Evolutionary conservation across 2,329 filamentous ascomycete species (phyloP).

Genomic region (Alternaria metachromatica): DNA sequence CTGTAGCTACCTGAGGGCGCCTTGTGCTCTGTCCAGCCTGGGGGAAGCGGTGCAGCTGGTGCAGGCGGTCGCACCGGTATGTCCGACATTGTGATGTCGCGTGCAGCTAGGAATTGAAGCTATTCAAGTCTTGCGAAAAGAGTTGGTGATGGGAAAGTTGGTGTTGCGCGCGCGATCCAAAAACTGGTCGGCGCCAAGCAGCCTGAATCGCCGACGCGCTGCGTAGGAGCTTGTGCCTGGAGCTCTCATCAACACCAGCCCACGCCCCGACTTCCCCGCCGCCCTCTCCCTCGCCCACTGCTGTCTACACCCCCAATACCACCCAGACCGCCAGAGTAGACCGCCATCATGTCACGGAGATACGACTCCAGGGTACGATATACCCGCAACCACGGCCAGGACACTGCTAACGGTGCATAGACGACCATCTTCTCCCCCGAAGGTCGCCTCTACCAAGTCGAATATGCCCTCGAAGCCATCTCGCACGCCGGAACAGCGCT

Average conservation of each 20-base stretch:
- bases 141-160: constrained; percentile 6
- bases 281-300: constrained; percentile 19
- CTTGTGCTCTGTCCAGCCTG: constrained; percentile 92
- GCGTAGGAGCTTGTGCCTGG: constrained; percentile 46
- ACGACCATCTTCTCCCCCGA: constrained; percentile 99
- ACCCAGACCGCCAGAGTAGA: constrained; percentile 8
- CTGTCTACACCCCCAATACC: constrained; percentile 9
- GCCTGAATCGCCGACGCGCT: constrained; percentile 38
- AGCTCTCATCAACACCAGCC: constrained; percentile 43
- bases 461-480: constrained; percentile 98
- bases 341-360: constrained; percentile 81
- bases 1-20: constrained; percentile 70
- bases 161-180: constrained; percentile 26
- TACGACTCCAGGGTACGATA: constrained; percentile 90
- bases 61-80: constrained; percentile 41
- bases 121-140: neutral
- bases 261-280: constrained; percentile 32
- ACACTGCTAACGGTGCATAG: constrained; percentile 56
- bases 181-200: constrained; percentile 42
- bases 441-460: constrained; percentile 97
- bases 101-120: neutral
- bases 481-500: constrained; percentile 97
- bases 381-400: constrained; percentile 3
- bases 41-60: constrained; percentile 65
- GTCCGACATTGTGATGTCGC: constrained; percentile 30